These are phyloP conservation scores for Mrakia gelida DNA, from an alignment of 768 basidiomycete species.

Conservation along the genomic window DNA sequence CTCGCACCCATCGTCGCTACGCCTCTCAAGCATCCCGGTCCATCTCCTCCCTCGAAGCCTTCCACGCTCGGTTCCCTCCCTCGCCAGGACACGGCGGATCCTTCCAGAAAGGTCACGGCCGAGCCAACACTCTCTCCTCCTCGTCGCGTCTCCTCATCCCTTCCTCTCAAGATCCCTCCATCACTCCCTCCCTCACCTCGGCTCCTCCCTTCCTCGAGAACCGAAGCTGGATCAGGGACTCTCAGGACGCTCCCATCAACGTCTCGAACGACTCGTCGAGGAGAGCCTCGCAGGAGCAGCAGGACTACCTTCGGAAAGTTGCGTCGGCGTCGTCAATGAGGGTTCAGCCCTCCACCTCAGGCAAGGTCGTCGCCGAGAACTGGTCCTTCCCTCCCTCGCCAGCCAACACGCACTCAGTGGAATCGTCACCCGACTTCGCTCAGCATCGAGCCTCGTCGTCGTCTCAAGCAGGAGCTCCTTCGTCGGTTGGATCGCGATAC, in stretches of 20 bases:
- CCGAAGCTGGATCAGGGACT: neutral
- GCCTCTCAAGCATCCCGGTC: constrained; percentile 10
- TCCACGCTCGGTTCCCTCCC: constrained; percentile 10
- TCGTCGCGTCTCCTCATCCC: neutral
- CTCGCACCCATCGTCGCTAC: constrained; percentile 3
- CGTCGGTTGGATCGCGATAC: neutral
- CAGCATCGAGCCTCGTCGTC: neutral
- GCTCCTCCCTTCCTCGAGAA: neutral
- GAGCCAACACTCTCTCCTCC: constrained; percentile 1
- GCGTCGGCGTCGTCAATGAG: constrained; percentile 2
- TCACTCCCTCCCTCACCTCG: neutral
- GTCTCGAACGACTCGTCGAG: neutral
- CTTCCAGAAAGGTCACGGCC: neutral
- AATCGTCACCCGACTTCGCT: neutral
- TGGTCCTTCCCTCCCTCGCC: constrained; percentile 9
- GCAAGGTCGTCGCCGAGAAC: neutral
- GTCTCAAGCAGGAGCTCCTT: neutral
- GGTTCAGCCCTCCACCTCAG: constrained; percentile 4
- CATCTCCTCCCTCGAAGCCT: constrained; percentile 12
- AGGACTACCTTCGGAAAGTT: neutral
- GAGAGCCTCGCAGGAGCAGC: neutral
- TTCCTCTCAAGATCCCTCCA: neutral
- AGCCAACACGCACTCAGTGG: neutral
- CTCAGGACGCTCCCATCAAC: neutral
- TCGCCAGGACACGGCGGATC: neutral